phyloP scores from a whole-genome alignment of 1,284 basidiomycete genomes.

The Ceratobasidium papillatum region DNA sequence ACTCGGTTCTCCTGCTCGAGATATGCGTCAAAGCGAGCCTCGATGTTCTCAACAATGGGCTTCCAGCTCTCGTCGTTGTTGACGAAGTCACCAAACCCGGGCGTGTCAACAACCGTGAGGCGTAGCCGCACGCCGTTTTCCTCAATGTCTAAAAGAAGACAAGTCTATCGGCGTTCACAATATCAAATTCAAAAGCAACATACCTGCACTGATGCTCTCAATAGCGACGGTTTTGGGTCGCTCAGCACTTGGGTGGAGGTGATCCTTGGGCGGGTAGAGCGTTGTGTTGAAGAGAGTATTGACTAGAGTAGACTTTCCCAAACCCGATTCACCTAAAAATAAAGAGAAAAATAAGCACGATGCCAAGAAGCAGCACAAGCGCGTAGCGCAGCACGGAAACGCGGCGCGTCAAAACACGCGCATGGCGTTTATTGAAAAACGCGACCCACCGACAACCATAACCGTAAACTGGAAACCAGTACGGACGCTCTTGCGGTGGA shows the following conservation, averaged over 20 bases:
- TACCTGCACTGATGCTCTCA: conserved; percentile 95
- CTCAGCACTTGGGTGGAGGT: conserved; percentile 84
- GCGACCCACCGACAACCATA: conserved; percentile 91
- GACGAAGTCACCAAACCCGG: conserved; percentile 96
- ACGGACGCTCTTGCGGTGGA: conserved; percentile 94
- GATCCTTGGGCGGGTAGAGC: conserved; percentile 88
- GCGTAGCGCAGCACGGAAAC: conserved; percentile 1
- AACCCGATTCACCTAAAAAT: conserved; percentile 87
- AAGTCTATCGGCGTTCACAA: not conserved
- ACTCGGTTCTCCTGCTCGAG: conserved; percentile 98
- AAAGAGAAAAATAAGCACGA: conserved; percentile 3
- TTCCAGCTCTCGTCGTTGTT: conserved; percentile 99
- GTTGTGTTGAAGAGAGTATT: conserved; percentile 97
- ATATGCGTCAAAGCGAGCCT: conserved; percentile 94
- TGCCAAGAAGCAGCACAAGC: not conserved
- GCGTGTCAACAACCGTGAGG: conserved; percentile 97
- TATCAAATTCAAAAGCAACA: conserved; percentile 48
- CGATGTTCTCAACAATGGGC: conserved; percentile 96
- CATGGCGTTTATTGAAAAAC: conserved; percentile 17
- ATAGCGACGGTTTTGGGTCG: conserved; percentile 92
- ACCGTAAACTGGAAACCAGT: conserved; percentile 97
- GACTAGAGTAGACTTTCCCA: conserved; percentile 97
- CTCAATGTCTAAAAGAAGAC: conserved; percentile 81
- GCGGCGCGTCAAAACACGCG: conserved; percentile 27
- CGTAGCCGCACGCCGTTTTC: conserved; percentile 95